Percentiles rank a stretch among this genome's conserved stretches.
phyloP scores from a whole-genome alignment of 164 flowering plant species.

The Stephania cephalantha region DNA sequence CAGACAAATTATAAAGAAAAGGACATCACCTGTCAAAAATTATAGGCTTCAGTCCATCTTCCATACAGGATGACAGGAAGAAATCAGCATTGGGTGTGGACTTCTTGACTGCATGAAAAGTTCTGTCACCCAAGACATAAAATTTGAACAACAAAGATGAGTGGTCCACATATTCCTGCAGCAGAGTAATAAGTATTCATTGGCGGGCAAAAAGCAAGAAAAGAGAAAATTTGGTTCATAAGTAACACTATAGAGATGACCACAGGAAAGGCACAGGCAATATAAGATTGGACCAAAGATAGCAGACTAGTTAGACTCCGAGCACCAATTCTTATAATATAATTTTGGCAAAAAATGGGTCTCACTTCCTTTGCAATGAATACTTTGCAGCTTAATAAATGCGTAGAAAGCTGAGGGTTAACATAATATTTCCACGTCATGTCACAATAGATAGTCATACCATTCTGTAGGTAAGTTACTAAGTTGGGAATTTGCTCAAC shows the following conservation, averaged over 20 bases:
- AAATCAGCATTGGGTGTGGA: slow-evolving; percentile 64
- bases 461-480: too few relatives aligned
- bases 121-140: slow-evolving; percentile 72
- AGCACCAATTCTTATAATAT: too few relatives aligned
- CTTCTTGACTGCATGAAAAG: slow-evolving; percentile 70
- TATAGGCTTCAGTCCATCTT: slow-evolving; percentile 47
- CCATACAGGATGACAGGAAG: slow-evolving; percentile 44
- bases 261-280: too few relatives aligned
- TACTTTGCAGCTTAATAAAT: too few relatives aligned
- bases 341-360: too few relatives aligned
- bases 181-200: slow-evolving; percentile 8
- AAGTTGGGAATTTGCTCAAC: too few relatives aligned
- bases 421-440: too few relatives aligned
- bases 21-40: slow-evolving; percentile 67
- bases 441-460: too few relatives aligned
- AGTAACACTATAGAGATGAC: neutral
- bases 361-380: too few relatives aligned
- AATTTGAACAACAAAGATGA: slow-evolving; percentile 70
- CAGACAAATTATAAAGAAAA: neutral
- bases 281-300: too few relatives aligned
- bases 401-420: too few relatives aligned
- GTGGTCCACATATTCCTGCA: slow-evolving; percentile 95
- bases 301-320: too few relatives aligned
- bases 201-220: neutral
- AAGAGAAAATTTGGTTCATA: neutral